Percentiles rank a stretch among this genome's conserved stretches.
phyloP scores from a whole-genome alignment of 345 rosid genomes.

The Boechera divaricarpa region DNA sequence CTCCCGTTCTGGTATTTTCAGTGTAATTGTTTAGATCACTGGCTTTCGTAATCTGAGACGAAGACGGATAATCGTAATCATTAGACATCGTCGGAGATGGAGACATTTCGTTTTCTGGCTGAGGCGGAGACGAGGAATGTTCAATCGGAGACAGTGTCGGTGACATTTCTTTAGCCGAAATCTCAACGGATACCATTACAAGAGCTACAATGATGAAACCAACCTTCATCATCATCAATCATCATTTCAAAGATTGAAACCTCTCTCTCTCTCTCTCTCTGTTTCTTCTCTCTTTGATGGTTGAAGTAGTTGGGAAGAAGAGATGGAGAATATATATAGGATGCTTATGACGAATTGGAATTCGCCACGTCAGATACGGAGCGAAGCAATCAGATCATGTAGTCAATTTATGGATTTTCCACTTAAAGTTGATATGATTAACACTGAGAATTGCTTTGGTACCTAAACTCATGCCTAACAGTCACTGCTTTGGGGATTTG shows the following conservation, averaged over 20 bases:
- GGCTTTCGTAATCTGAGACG: slow-evolving; percentile 48
- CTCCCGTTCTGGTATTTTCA: slow-evolving; percentile 23
- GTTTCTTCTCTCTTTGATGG: neutral
- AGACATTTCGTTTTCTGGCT: slow-evolving; percentile 8
- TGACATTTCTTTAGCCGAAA: slow-evolving; percentile 12
- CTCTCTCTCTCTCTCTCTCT: neutral
- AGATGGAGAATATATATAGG: neutral
- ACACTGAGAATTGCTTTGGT: slow-evolving; percentile 17
- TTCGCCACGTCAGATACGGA: slow-evolving; percentile 14
- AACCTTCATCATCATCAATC: slow-evolving; percentile 10
- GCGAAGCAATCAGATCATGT: neutral
- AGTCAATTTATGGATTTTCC: slow-evolving; percentile 8
- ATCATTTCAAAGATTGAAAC: neutral
- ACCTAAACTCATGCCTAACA: slow-evolving; percentile 14
- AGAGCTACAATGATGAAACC: slow-evolving; percentile 3
- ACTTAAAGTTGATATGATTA: slow-evolving; percentile 27
- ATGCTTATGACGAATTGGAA: neutral
- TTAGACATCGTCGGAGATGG: slow-evolving; percentile 23
- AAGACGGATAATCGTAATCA: neutral
- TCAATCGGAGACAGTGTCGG: slow-evolving; percentile 22
- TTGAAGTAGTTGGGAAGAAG: neutral
- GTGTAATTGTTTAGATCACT: slow-evolving; percentile 45
- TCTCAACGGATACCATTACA: neutral
- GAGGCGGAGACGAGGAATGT: slow-evolving; percentile 9
- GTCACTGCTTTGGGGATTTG: neutral